phyloP scores from a whole-genome alignment of 345 rosid genomes.

The Eucalyptus marginata region DNA sequence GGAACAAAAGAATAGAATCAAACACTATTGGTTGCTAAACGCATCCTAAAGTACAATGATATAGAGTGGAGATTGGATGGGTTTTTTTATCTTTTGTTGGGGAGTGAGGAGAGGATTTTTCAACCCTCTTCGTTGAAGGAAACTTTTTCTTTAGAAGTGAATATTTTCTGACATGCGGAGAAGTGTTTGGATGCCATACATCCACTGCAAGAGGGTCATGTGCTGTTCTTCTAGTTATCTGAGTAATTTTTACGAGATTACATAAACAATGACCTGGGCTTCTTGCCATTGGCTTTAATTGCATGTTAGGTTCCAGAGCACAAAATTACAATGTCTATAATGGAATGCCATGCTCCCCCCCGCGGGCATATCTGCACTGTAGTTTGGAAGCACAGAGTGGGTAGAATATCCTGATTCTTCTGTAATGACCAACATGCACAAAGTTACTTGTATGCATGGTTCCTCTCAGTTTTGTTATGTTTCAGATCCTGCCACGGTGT shows the following conservation, averaged over 20 bases:
- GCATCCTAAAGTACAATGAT: neutral
- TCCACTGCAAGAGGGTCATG: neutral
- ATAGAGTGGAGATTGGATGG: neutral
- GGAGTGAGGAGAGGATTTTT: neutral
- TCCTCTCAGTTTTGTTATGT: neutral
- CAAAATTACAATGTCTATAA: neutral
- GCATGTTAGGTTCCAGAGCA: neutral
- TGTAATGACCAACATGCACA: neutral
- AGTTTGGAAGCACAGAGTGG: neutral
- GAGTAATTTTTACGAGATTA: neutral
- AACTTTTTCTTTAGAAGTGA: neutral
- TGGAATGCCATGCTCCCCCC: neutral
- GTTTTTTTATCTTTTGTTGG: neutral
- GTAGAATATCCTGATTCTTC: neutral
- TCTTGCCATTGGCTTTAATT: neutral
- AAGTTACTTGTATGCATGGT: neutral
- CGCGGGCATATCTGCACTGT: neutral
- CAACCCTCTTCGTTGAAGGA: neutral
- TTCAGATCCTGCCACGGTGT: neutral
- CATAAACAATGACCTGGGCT: neutral
- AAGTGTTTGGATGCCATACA: neutral
- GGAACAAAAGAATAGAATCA: too few relatives aligned
- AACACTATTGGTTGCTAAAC: too few relatives aligned
- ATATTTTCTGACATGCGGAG: neutral
- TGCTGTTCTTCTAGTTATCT: neutral